A percentile compares a stretch with the other conserved stretches of the same genome.
These are phyloP conservation scores for Aureobasidium sp. DNA, from an alignment of 2,329 filamentous ascomycete genomes.

Conservation along the genomic window DNA sequence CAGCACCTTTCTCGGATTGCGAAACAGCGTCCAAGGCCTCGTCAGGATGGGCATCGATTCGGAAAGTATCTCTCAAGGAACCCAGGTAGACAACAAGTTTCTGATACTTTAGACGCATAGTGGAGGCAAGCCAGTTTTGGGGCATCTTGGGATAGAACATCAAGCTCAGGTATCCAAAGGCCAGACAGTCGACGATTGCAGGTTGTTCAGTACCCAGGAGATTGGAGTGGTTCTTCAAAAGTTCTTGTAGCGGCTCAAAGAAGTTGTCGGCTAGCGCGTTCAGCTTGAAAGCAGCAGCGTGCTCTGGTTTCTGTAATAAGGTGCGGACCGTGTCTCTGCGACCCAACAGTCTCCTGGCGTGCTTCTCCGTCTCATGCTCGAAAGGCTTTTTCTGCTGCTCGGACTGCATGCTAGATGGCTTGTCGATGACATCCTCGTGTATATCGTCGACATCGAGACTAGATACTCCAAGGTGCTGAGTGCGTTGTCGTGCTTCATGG, in stretches of 20 bases:
- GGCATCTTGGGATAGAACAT: slow-evolving; percentile 58
- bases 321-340: slow-evolving; percentile 53
- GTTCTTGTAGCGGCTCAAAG: slow-evolving; percentile 61
- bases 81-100: slow-evolving; percentile 33
- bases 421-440: slow-evolving; percentile 31
- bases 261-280: slow-evolving; percentile 65
- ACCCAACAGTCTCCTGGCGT: slow-evolving; percentile 45
- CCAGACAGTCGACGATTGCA: slow-evolving; percentile 69
- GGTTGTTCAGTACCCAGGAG: slow-evolving; percentile 47
- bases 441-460: slow-evolving; percentile 39
- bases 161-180: slow-evolving; percentile 70
- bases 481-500: slow-evolving; percentile 60
- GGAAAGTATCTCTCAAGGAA: slow-evolving; percentile 19
- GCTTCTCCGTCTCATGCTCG: slow-evolving; percentile 28
- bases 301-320: slow-evolving; percentile 59
- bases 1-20: neutral
- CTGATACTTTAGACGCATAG: slow-evolving; percentile 44
- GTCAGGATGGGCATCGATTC: slow-evolving; percentile 16
- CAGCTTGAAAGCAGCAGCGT: slow-evolving; percentile 67
- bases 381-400: slow-evolving; percentile 20
- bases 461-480: slow-evolving; percentile 44
- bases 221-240: slow-evolving; percentile 51
- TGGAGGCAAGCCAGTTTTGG: slow-evolving; percentile 54
- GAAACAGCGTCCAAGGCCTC: slow-evolving; percentile 8
- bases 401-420: slow-evolving; percentile 23